Conservation (phyloP, 2,329 filamentous ascomycete genomes). For the Neonectria coccinea region DNA sequence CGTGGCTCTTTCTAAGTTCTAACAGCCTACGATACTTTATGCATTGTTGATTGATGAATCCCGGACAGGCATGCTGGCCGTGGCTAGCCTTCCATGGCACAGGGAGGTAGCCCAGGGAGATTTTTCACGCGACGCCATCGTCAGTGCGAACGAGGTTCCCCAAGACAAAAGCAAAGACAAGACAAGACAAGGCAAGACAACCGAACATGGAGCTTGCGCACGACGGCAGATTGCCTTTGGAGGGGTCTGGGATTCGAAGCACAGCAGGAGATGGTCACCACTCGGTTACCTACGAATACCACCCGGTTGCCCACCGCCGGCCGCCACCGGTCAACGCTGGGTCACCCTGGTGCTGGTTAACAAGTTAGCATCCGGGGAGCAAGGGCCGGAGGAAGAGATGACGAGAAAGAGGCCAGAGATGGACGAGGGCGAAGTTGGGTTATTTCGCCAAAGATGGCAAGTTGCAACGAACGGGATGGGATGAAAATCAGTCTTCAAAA, state of each 20-base stretch:
- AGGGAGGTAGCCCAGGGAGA: constrained; percentile 6
- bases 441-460: background rate
- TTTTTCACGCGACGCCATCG: constrained; percentile 11
- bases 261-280: constrained; percentile 24
- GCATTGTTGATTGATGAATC: constrained; percentile 7
- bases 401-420: background rate
- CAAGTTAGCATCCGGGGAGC: constrained; percentile 21
- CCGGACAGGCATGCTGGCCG: constrained; percentile 12
- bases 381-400: constrained; percentile 10
- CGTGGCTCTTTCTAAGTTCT: constrained; percentile 34
- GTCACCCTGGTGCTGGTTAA: constrained; percentile 15
- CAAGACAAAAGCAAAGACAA: constrained; percentile 26
- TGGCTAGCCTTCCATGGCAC: background rate
- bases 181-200: background rate
- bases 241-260: constrained; percentile 13
- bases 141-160: constrained; percentile 1
- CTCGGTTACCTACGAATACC: constrained; percentile 15
- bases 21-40: constrained; percentile 3
- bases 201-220: constrained; percentile 1
- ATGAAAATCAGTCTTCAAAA: constrained; percentile 7
- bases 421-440: background rate
- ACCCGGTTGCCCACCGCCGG: constrained; percentile 1
- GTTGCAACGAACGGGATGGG: constrained; percentile 10
- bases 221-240: constrained; percentile 16
- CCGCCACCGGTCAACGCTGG: constrained; percentile 6